Evolutionary conservation across 2,329 filamentous ascomycete genomes (phyloP).

Genomic region (Fusarium sp.): DNA sequence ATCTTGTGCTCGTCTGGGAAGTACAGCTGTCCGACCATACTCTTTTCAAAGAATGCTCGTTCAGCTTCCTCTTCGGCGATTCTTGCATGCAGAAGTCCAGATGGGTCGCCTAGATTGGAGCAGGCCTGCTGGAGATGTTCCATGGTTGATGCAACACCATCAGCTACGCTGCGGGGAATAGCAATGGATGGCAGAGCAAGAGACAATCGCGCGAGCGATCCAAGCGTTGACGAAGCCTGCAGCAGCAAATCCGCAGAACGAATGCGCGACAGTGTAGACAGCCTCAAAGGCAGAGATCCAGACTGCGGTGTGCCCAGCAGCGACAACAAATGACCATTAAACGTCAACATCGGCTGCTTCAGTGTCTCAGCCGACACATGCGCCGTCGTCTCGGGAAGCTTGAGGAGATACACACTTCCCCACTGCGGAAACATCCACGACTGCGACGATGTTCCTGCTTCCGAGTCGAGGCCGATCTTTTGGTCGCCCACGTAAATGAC

Average conservation of each 20-base stretch:
- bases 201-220: conserved; percentile 89
- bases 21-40: conserved; percentile 98
- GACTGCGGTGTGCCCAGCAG: conserved; percentile 86
- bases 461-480: conserved; percentile 68
- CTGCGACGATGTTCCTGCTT: conserved; percentile 65
- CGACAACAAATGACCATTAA: conserved; percentile 89
- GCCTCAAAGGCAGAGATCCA: conserved; percentile 84
- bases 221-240: conserved; percentile 91
- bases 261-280: conserved; percentile 87
- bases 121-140: conserved; percentile 82
- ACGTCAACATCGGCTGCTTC: conserved; percentile 85
- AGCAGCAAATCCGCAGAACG: conserved; percentile 86
- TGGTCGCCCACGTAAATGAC: conserved; percentile 88
- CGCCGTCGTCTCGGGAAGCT: conserved; percentile 53
- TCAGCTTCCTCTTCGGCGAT: conserved; percentile 91
- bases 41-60: conserved; percentile 96
- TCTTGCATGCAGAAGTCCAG: conserved; percentile 82
- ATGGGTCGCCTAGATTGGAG: conserved; percentile 71
- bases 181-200: conserved; percentile 88
- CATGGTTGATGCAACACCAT: conserved; percentile 85
- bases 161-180: conserved; percentile 87
- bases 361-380: conserved; percentile 75
- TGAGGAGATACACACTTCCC: conserved; percentile 77
- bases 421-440: conserved; percentile 96
- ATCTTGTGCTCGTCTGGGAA: conserved; percentile 99